Evolutionary conservation across 2,329 filamentous ascomycete species (phyloP), one percentile per base, ranked within the genome.

Genomic region (Clonostachys rosea): DNA sequence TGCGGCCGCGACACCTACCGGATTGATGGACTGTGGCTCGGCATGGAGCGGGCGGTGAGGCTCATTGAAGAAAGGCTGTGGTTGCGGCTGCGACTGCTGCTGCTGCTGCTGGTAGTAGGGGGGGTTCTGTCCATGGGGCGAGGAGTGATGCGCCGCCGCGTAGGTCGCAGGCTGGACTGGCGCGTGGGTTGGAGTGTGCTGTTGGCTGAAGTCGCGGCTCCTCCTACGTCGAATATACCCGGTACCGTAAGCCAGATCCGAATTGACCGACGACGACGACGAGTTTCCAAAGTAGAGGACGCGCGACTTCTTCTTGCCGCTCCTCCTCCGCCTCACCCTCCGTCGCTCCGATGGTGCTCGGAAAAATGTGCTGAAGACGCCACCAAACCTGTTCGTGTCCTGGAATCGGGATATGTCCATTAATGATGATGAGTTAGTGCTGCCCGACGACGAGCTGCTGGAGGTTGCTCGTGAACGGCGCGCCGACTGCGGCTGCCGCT

Each of bases 181-280:
- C 36, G 36, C 36, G 36, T 39, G 36, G 14, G 42, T 30, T 30
- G 42, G 41, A 18, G 34, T 44, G n/a, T 52, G 30, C 9, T 46
- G 45, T 17, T 44, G 57, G 46, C 59, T 59, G 18, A 58, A 53
- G 41, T 54, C 60, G 37, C 58, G 59, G 45, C 56, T 58, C 51
- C 61, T 65, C 9, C 55, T 49, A 35, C 66, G 64, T 50, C 73
- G 73, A 42, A 79, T 68, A 52, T 76, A 84, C 14, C 81, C 83
- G 47, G 68, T 74, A 10, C 84, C 84, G 59, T 87, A 88, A 10
- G 84, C 84, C 50, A 88, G 66, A 58, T 89, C 85, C 17, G 78
- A 80, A 61, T 86, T 82, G 47, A 86, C 71, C 1, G 83, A 86
- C 1, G 83, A 86, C 3, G 81, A 84, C 2, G 83, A 87, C 3